Conservation (phyloP, 345 rosid species). For the Eucalyptus caleyi region DNA sequence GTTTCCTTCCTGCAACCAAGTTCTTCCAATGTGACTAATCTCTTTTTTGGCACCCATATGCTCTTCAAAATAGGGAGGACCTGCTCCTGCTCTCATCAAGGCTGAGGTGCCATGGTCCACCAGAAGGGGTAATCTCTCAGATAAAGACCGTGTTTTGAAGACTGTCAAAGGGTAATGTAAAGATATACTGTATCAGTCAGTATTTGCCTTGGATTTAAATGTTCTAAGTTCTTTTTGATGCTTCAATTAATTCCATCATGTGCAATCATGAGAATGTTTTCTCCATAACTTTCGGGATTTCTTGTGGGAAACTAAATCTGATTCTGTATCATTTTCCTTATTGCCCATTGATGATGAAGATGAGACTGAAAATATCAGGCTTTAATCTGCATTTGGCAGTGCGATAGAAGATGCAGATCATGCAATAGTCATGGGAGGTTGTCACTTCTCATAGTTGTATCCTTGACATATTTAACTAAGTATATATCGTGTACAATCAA, state of each 20-base stretch:
- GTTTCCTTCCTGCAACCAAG: not conserved
- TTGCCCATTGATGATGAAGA: not conserved
- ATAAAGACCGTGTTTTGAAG: conserved; percentile 76
- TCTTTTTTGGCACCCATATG: not conserved
- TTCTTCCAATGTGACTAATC: not conserved
- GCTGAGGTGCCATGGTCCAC: conserved; percentile 97
- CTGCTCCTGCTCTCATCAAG: conserved; percentile 53
- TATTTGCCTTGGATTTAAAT: not conserved
- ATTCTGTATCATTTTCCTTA: not conserved
- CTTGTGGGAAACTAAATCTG: not conserved
- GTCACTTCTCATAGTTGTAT: not conserved
- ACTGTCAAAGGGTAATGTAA: conserved; percentile 73
- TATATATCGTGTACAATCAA: not conserved
- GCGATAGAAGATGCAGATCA: not conserved
- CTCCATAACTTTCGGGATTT: not conserved
- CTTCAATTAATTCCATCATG: not conserved
- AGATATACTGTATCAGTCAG: not conserved
- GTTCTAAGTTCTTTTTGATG: not conserved
- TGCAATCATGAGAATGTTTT: not conserved
- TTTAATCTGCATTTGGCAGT: not conserved
- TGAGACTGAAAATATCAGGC: not conserved
- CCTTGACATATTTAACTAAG: not conserved
- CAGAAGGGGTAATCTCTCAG: conserved; percentile 66
- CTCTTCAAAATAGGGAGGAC: conserved; percentile 42
- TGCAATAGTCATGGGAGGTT: not conserved